phyloP scores from a whole-genome alignment of 306 rosid species.

The Vicia villosa region DNA sequence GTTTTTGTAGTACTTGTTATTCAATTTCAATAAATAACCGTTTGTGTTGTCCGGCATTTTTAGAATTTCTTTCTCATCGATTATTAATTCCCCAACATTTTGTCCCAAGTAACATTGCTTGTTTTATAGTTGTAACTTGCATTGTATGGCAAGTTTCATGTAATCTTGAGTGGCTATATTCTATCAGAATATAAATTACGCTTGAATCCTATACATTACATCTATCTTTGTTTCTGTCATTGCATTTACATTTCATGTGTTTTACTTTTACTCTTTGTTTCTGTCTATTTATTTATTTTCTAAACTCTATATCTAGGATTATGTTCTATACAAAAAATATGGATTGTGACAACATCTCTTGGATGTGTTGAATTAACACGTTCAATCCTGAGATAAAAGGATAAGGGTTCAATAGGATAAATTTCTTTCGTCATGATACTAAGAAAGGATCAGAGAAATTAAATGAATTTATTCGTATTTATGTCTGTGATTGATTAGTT shows the following conservation, averaged over 20 bases:
- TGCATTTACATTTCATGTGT: neutral
- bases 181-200: neutral
- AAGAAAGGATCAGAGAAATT: neutral
- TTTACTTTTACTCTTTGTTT: neutral
- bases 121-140: neutral
- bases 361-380: neutral
- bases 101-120: neutral
- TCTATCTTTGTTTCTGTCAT: neutral
- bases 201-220: slow-evolving; percentile 2
- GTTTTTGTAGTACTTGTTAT: neutral
- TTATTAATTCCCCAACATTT: neutral
- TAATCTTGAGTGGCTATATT: neutral
- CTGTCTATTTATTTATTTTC: slow-evolving; percentile 1
- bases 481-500: neutral
- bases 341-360: slow-evolving; percentile 8
- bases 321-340: neutral
- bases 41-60: neutral
- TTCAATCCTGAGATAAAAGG: neutral
- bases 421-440: neutral
- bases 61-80: neutral
- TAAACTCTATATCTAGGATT: neutral
- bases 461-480: neutral
- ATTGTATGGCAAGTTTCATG: neutral
- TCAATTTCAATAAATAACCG: neutral
- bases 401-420: neutral